Base-by-base conservation (phyloP, 441 rosid genomes). In the Francoa sonchifolia region DNA sequence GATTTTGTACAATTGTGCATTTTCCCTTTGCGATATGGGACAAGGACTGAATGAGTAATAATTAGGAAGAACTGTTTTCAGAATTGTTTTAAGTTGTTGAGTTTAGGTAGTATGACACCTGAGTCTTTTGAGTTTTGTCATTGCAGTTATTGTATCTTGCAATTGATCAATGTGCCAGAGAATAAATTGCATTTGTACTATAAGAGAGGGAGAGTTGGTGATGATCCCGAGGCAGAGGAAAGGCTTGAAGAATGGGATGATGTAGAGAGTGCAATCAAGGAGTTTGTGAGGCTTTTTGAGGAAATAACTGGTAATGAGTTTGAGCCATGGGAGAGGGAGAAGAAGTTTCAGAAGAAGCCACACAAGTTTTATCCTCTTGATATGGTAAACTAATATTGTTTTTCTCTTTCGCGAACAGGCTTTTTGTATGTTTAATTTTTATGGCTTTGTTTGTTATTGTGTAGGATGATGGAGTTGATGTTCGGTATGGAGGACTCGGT, bases 311-410 rank as follows among this genome's bases (percentile, higher is more conserved):
- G 86, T 6, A 83, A 84, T 44, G 81, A 79, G 23, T 88, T 88
- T 17, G 79, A 69, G 61, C 78, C 83, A 2, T 81, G 90, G 90
- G 95, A 88, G 42, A 67, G 74, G 52, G 85, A 84, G 48, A 79
- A 76, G 61, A 74, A 66, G 58, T 66, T 84, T 33, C 64, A 74
- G 42, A 84, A 88, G 66, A 81, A 76, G 49, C 66, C 64, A n/a
- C 54, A 65, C 6, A 67, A 73, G 40, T 79, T 75, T 19, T 72
- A 52, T 39, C 88, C 90, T 0, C 18, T 79, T 50, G 95, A 77
- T 63, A 89, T 81, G 88, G 92, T 85, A n/a, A n/a, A 57, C 11
- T 12, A 23, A 0, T 42, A 8, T 7, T 50, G 2, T 3, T 3
- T 5, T n/a, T 44, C 11, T 37, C 4, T 13, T 9, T 6, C n/a